phyloP scores from a whole-genome alignment of 805 yeast genomes.

The Spathaspora sp. region DNA sequence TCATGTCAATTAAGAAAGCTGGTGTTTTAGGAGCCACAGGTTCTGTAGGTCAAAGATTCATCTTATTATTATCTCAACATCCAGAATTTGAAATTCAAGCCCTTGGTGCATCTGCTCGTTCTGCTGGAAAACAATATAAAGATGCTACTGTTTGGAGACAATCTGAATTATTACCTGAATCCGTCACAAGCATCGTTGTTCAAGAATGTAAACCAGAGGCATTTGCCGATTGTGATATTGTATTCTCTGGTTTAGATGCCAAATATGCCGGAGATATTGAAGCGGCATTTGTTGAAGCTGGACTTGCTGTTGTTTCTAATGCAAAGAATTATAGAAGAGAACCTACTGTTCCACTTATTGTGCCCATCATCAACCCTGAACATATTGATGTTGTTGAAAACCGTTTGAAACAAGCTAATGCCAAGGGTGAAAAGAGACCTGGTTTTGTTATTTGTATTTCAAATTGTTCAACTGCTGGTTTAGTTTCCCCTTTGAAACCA shows the following conservation, averaged over 20 bases:
- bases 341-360: conserved; percentile 83
- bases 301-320: conserved; percentile 83
- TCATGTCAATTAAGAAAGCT: conserved; percentile 42
- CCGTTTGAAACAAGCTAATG: conserved; percentile 51
- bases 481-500: conserved; percentile 96
- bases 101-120: conserved; percentile 89
- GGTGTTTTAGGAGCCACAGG: conserved; percentile 99
- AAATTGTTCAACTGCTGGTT: conserved; percentile 97
- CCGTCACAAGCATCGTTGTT: conserved; percentile 61
- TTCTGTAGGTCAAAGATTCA: conserved; percentile 95
- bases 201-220: conserved; percentile 72
- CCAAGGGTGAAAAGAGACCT: conserved; percentile 52
- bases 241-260: conserved; percentile 91
- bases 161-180: conserved; percentile 72
- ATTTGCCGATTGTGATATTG: conserved; percentile 88
- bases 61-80: conserved; percentile 75
- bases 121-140: conserved; percentile 83
- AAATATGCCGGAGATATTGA: conserved; percentile 93
- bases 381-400: conserved; percentile 74
- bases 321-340: conserved; percentile 95
- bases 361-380: conserved; percentile 92
- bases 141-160: conserved; percentile 96
- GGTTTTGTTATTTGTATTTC: conserved; percentile 94
- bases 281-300: conserved; percentile 74
- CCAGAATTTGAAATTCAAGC: conserved; percentile 85